These are phyloP conservation scores for Carex kokanica DNA, from an alignment of 176 grass and related monocot genomes.

Conservation along the genomic window DNA sequence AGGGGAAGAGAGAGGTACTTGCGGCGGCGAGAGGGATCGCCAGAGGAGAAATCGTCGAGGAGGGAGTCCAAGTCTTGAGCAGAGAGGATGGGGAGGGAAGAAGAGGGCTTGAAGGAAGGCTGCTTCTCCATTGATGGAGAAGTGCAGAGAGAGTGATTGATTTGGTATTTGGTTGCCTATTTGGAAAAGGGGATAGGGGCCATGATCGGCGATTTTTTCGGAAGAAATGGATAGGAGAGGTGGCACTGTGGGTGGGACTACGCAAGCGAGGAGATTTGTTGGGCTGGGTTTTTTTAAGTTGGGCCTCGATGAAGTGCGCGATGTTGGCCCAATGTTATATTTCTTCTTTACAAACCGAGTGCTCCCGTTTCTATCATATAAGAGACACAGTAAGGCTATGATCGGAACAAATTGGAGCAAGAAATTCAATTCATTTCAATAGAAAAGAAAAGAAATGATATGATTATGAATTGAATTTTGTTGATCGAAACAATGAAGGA, in stretches of 20 bases:
- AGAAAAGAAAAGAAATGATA: no score
- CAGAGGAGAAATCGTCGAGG: constrained; percentile 57
- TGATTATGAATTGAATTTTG: no score
- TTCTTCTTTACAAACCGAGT: no score
- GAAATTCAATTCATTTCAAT: no score
- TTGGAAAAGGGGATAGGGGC: background rate
- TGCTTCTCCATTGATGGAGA: constrained; percentile 53
- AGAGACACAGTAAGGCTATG: no score
- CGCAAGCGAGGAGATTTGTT: background rate
- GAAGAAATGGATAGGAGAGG: background rate
- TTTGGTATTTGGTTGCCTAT: constrained; percentile 2
- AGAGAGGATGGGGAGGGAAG: constrained; percentile 33
- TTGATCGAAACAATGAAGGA: no score
- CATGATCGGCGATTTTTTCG: background rate
- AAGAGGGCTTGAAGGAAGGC: background rate
- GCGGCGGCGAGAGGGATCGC: constrained; percentile 30
- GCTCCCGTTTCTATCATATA: no score
- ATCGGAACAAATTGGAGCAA: no score
- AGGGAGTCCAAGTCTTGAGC: constrained; percentile 63
- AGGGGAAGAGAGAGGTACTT: constrained; percentile 68
- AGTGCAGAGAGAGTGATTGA: background rate
- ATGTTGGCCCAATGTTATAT: background rate
- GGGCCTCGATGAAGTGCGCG: background rate
- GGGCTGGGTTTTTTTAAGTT: background rate
- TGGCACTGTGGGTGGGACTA: background rate